phyloP scores from a whole-genome alignment of 495 filamentous ascomycete species.

The Daldinia childiae region DNA sequence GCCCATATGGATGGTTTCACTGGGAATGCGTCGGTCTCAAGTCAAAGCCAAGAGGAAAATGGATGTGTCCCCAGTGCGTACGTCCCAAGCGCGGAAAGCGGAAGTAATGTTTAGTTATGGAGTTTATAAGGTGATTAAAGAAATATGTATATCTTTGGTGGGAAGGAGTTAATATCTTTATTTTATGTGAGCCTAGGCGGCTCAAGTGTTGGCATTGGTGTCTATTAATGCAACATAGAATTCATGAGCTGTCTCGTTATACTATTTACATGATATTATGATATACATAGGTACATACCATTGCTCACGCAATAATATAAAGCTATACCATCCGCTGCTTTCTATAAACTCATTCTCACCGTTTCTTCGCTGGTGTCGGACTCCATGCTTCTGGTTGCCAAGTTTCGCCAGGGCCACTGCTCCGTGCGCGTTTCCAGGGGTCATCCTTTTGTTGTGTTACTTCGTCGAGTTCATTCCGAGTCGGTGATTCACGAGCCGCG shows the following conservation, averaged over 20 bases:
- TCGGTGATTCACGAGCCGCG: conserved; percentile 32
- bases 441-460: conserved; percentile 53
- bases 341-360: conserved; percentile 26
- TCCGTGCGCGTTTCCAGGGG: conserved; percentile 68
- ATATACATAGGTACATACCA: conserved; percentile 11
- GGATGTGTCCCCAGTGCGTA: conserved; percentile 86
- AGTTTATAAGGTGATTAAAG: not conserved
- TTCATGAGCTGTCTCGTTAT: not conserved
- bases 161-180: not conserved
- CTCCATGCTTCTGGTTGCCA: conserved; percentile 84
- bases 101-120: conserved; percentile 1
- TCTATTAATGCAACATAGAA: conserved; percentile 11
- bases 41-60: conserved; percentile 84
- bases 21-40: conserved; percentile 91
- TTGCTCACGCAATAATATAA: conserved; percentile 22
- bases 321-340: not conserved
- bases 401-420: conserved; percentile 66
- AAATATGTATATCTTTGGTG: not conserved
- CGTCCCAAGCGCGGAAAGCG: conserved; percentile 33
- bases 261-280: conserved; percentile 12
- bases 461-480: conserved; percentile 41
- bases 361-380: conserved; percentile 55
- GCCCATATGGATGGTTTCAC: conserved; percentile 96
- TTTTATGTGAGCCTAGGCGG: not conserved
- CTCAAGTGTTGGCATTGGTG: not conserved